A percentile compares a stretch with the other conserved stretches of the same genome.
Conservation (phyloP, 805 yeast genomes). For the Ogataea methylovora region DNA sequence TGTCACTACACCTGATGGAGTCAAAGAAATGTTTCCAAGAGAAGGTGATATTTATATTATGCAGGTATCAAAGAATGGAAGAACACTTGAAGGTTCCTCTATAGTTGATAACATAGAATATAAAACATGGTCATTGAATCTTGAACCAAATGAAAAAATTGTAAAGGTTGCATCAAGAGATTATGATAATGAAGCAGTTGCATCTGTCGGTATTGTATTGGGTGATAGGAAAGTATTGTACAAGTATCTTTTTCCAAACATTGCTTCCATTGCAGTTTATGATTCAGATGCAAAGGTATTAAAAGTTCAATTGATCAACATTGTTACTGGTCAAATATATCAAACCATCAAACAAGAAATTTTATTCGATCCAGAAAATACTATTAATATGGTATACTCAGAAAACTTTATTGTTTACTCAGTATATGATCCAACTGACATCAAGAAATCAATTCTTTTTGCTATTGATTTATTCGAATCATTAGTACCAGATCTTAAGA, state of each 20-base stretch:
- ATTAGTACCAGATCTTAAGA: conserved; percentile 38
- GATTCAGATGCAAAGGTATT: conserved; percentile 24
- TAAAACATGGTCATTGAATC: conserved; percentile 13
- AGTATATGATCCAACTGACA: conserved; percentile 42
- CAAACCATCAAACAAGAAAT: conserved; percentile 29
- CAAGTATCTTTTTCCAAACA: conserved; percentile 75
- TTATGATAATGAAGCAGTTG: conserved; percentile 31
- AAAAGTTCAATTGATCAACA: conserved; percentile 51
- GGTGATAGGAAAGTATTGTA: conserved; percentile 70
- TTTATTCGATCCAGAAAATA: conserved; percentile 9
- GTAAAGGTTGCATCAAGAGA: conserved; percentile 32
- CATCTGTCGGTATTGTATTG: conserved; percentile 61
- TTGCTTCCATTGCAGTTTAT: conserved; percentile 41
- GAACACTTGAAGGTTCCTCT: conserved; percentile 9
- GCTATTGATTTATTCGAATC: conserved; percentile 80
- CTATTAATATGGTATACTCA: conserved; percentile 53
- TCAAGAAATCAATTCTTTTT: conserved; percentile 46
- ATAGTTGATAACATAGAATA: background rate
- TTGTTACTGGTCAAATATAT: conserved; percentile 56
- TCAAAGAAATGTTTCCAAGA: conserved; percentile 8
- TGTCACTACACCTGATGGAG: conserved; percentile 1
- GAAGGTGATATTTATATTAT: conserved; percentile 9
- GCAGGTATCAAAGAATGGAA: conserved; percentile 1
- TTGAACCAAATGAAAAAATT: conserved; percentile 25
- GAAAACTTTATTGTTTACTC: conserved; percentile 82